Base-by-base conservation (phyloP, 2,329 filamentous ascomycete species). In the Cercospora janseana region DNA sequence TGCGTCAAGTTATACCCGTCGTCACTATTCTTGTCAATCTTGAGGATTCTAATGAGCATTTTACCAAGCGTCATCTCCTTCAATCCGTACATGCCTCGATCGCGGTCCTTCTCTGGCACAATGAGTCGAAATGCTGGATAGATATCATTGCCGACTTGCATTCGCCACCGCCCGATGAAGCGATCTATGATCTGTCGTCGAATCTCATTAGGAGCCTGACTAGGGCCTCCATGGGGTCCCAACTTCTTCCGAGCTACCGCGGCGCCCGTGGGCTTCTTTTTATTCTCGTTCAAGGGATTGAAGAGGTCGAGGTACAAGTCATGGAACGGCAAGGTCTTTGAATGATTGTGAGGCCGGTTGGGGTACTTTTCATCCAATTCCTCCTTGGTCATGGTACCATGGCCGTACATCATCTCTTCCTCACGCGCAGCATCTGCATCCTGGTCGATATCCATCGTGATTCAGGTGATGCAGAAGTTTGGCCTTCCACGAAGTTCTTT, bases 51-150 rank as follows among this genome's bases (percentile, higher is more conserved):
- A 51, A 96, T 87, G n/a, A 97, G 75, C 15, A 97, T 73, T 66
- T 90, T 95, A 7, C 86, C 92, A 52, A 98, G 90, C 4, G 85
- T 81, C 66, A 86, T 91, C 73, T 98, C 93, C 66, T 97, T 97
- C 31, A 98, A 75, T 1, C 92, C 89, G 63, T 97, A 98, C 75
- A 95, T 90, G 13, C 87, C 86, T 40, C 93, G 82, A 63, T 97
- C 90, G 29, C 90, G 82, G 65, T 98, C 93, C 66, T 95, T 94
- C 63, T 94, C 89, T 0, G 92, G 91, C 3, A 96, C 77, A 50
- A 97, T 95, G 38, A 98, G 79, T 15, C 93, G 84, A 69, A 98
- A 80, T 1, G 89, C 92, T 0, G 93, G 93, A 65, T 93, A 97
- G 62, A 98, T 88, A 69, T 98, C 93, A 60, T 88, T 75, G 20